Evolutionary conservation across 108 stramenopile species (phyloP), one percentile per base, ranked within the genome.

Genomic region (Skeletonema grethae): DNA sequence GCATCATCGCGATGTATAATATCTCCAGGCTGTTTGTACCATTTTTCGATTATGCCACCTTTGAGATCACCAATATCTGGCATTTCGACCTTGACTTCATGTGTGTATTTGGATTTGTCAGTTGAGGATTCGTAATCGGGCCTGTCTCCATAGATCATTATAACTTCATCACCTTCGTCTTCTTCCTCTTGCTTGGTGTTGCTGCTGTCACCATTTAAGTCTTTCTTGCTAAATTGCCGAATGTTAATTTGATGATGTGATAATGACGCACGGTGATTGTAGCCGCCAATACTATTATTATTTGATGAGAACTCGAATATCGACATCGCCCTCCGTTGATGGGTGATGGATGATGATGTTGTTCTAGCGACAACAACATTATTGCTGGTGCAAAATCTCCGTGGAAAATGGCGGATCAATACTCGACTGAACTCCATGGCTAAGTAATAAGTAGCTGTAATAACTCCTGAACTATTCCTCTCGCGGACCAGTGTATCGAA

Each of bases 1-100:
- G 73, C 72, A 18, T 82, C 80, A 28, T 77, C 76, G 41, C 35
- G 57, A 28, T 45, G 50, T 22, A 82, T 82, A 24, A 82, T 10
- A 67, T 82, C 80, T 36, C 80, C 80, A 22, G 67, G 57, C 61
- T 67, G 60, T 35, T 77, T 77, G 58, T 77, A 73, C 80, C 80
- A 82, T 56, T 32, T 82, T 53, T 73, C 63, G 34, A 80, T 69
- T 16, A 56, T 59, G 34, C 79, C 79, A 73, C 10, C 32, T 20
- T 3, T 4, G 7, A 48, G 20, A 57, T 61, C 71, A 30, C 63
- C 67, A 43, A 80, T 18, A 58, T 73, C 65, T 25, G 73, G 72
- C 82, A 82, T 78, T 22, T 31, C 30, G 53, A 82, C 59, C 73
- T 82, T 69, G 34, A 78, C 50, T 43, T 82, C 77, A 36, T 74